Percentiles rank a stretch among this genome's conserved stretches.
Evolutionary conservation across 345 rosid species (phyloP).

Genomic region (Mangifera indica): DNA sequence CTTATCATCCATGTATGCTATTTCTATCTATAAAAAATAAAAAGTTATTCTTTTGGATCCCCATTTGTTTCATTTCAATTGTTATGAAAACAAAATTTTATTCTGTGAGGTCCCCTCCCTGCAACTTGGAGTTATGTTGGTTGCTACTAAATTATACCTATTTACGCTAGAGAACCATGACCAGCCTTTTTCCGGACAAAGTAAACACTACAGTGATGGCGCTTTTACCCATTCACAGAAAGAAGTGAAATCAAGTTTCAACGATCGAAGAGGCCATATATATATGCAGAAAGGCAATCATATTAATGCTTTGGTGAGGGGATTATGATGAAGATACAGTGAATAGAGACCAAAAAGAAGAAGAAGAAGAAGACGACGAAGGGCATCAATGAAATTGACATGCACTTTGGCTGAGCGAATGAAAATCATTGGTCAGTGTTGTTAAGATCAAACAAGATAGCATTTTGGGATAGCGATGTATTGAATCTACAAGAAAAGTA

Average conservation of each 20-base stretch:
- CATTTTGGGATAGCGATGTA: neutral
- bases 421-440: neutral
- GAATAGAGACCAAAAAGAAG: neutral
- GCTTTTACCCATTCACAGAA: no score
- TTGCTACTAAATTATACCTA: neutral
- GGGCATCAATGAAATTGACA: neutral
- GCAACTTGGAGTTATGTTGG: conserved; percentile 30
- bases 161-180: neutral
- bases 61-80: conserved; percentile 2
- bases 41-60: neutral
- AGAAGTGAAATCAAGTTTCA: no score
- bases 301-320: no score
- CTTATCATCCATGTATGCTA: conserved; percentile 18
- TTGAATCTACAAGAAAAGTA: neutral
- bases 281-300: no score
- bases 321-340: no score
- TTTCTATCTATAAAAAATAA: conserved; percentile 2
- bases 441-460: neutral
- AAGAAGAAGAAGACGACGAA: neutral
- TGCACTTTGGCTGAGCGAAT: neutral
- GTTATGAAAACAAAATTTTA: neutral
- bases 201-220: no score
- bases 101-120: conserved; percentile 25
- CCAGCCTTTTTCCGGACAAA: neutral
- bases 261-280: no score